Conservation (phyloP, 495 filamentous ascomycete species). For the Venustampulla echinocandica region DNA sequence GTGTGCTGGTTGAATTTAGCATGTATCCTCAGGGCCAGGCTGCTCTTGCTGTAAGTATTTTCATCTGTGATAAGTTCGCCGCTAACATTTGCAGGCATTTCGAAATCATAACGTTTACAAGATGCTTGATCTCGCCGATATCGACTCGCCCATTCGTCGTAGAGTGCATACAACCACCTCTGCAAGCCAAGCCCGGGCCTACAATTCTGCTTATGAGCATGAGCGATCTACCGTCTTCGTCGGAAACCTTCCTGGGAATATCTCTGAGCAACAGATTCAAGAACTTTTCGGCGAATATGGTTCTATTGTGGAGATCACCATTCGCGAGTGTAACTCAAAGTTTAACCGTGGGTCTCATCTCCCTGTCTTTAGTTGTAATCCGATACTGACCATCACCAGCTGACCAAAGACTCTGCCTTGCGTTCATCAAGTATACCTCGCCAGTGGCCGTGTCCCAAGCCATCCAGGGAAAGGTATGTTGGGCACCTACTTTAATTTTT, state of each 20-base stretch:
- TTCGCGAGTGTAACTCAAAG: slow-evolving; percentile 30
- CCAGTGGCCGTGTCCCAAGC: slow-evolving; percentile 31
- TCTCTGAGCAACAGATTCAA: slow-evolving; percentile 29
- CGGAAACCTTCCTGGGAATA: slow-evolving; percentile 35
- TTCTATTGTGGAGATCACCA: slow-evolving; percentile 29
- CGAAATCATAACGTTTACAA: slow-evolving; percentile 18
- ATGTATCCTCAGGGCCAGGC: slow-evolving; percentile 34
- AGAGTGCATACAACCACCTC: slow-evolving; percentile 2
- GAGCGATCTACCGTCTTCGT: slow-evolving; percentile 46
- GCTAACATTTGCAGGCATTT: slow-evolving; percentile 10
- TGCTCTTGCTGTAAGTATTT: slow-evolving; percentile 30
- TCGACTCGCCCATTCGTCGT: slow-evolving; percentile 18
- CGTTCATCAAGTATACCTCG: slow-evolving; percentile 42
- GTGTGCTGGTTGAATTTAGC: slow-evolving; percentile 43
- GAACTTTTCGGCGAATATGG: slow-evolving; percentile 34
- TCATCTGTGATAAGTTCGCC: slow-evolving; percentile 2
- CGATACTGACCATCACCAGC: slow-evolving; percentile 12
- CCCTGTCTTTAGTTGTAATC: background rate
- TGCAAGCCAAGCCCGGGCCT: slow-evolving; percentile 23
- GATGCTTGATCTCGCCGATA: slow-evolving; percentile 11
- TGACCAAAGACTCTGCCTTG: slow-evolving; percentile 34
- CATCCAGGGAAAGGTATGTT: slow-evolving; percentile 20
- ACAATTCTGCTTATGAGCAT: slow-evolving; percentile 32
- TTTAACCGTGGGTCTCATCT: slow-evolving; percentile 26
- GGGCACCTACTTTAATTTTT: background rate